These are phyloP conservation scores for Solanum ossicruentum DNA, from an alignment of 257 asterid genomes.

Conservation along the genomic window DNA sequence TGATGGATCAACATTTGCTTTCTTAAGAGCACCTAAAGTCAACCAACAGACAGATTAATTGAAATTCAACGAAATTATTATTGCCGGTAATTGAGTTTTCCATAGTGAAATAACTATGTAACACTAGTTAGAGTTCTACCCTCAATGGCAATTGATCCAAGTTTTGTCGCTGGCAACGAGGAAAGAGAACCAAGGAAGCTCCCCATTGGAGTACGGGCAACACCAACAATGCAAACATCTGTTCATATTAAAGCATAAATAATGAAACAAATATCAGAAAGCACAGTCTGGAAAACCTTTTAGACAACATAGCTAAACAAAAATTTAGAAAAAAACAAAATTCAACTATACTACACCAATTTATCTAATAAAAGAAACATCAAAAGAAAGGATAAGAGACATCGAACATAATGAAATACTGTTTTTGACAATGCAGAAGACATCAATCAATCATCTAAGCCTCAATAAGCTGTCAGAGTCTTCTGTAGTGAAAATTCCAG, in stretches of 20 bases:
- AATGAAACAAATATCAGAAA: background rate
- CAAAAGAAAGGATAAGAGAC: background rate
- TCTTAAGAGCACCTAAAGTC: constrained; percentile 77
- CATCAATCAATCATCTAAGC: background rate
- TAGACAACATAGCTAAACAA: background rate
- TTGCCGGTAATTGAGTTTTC: background rate
- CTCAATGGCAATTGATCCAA: constrained; percentile 86
- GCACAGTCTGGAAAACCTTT: background rate
- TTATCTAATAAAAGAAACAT: background rate
- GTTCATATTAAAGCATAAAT: background rate
- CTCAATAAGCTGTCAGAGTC: background rate
- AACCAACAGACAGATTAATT: background rate
- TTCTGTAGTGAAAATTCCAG: background rate
- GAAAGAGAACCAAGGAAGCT: constrained; percentile 91
- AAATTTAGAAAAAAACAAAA: background rate
- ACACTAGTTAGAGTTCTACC: constrained; percentile 33
- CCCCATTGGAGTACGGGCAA: constrained; percentile 97
- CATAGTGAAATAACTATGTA: background rate
- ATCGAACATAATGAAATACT: background rate
- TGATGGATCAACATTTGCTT: constrained; percentile 80
- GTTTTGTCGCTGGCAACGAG: constrained; percentile 83
- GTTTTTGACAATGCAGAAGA: background rate
- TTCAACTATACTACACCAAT: background rate
- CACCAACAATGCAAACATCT: constrained; percentile 98
- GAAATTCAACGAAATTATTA: background rate